Evolutionary conservation across 768 basidiomycete genomes (phyloP), one percentile per base, ranked within the genome.

Genomic region (Boletus vinaceobasis): DNA sequence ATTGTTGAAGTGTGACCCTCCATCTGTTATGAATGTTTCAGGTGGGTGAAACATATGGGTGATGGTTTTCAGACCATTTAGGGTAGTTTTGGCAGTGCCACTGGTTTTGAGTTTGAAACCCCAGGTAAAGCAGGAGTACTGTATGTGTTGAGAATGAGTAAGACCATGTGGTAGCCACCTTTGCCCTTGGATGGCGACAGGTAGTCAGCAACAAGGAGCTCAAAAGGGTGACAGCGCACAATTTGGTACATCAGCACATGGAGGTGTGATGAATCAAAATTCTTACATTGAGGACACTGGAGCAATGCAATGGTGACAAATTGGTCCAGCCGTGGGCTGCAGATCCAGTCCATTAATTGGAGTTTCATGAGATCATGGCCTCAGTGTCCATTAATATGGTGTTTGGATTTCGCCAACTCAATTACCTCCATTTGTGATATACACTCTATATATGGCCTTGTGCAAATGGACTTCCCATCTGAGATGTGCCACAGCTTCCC

Each of bases 191-290:
- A 73, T 53, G 76, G 52, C 0, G 67, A 67, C 11, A 78, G 60
- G 36, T 72, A 72, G 60, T 77, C 70, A 0, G 56, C 64, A 0
- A 65, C 54, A 6, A 69, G 15, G 14, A 71, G 59, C 50, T 72
- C 49, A 37, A 68, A 75, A 5, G 74, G 76, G 46, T 73, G 73
- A 0, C 62, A 52, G 0, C 69, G 35, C 7, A 67, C 73, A 38
- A 77, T 73, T 0, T 73, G 77, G 33, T 75, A 59, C 13, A 76
- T 60, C 0, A 78, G 67, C 10, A 64, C 5, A 48, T 65, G 54
- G 1, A 65, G 43, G 45, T 68, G 56, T 1, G 50, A 21, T 11
- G 54, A 21, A 4, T 71, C 51, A 36, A 68, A 60, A 38, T 59
- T 57, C 40, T 62, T 59, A 56, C 70, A 73, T 8, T 53, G 38